Base-by-base conservation (phyloP, 345 rosid species). In the Eucalyptus viminalis region DNA sequence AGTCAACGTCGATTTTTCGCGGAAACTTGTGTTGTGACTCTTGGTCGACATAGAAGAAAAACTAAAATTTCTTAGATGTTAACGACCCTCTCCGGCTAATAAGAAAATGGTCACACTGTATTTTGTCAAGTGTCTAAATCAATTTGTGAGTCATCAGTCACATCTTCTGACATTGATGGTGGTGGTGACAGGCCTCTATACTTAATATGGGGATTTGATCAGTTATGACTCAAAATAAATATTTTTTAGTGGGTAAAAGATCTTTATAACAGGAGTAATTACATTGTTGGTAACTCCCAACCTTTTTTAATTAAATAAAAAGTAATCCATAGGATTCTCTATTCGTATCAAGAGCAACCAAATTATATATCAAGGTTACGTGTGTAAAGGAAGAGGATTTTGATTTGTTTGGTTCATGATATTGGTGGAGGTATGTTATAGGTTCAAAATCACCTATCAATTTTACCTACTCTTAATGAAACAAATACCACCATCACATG, bases 201-300 rank as follows among this genome's bases (percentile, higher is more conserved):
- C 14, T 11, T 47, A 47, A 1, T 47, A 12, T 47, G 1, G 0
- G 49, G 49, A 47, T 47, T 47, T 47, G 49, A 4, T 0, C 5
- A 12, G 14, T 12, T 49, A 49, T 49, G 14, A 49, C 14, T 49
- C 4, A 49, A 49, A 49, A 12, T 49, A 14, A 49, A 49, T 49
- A 12, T 49, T 49, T 49, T 49, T 14, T 49, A 14, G 49, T 1
- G 14, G 49, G 49, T 49, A 49, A 49, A 49, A 11, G 5, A 49
- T 5, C 14, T 14, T 49, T 49, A 49, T 49, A 4, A 31, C 31
- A 16, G 17, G 2, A 4, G 25, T 2, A 2, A 69, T 17, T 1
- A 3, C 1, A 2, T 11, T 2, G 7, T 2, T 69, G 3, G 25
- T 22, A 4, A 31, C 43, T 69, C 12, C 0, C 13, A 9, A 69